Conservation (phyloP, 2,329 filamentous ascomycete species). For the Arthrobotrys conoides region DNA sequence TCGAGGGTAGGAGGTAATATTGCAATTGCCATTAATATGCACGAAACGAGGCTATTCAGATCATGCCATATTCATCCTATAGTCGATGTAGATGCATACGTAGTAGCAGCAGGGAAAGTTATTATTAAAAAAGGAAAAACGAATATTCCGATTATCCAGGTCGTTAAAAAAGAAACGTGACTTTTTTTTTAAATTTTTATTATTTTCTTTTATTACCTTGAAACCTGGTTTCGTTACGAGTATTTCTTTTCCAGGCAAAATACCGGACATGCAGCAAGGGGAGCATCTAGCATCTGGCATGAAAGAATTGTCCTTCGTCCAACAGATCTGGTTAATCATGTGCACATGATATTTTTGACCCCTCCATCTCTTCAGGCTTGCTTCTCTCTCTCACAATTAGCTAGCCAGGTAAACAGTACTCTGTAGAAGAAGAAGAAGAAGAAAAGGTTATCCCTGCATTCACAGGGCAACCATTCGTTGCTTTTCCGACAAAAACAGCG, state of each 20-base stretch:
- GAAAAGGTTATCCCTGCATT: slow-evolving; percentile 40
- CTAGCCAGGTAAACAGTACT: background rate
- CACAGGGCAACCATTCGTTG: slow-evolving; percentile 23
- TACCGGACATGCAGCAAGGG: slow-evolving; percentile 23
- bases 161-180: slow-evolving; percentile 52
- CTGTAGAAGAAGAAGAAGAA: background rate
- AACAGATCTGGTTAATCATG: slow-evolving; percentile 57
- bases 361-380: slow-evolving; percentile 25
- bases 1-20: background rate
- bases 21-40: slow-evolving; percentile 35
- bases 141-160: slow-evolving; percentile 45
- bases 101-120: slow-evolving; percentile 10
- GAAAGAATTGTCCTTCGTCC: slow-evolving; percentile 30
- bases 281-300: slow-evolving; percentile 12
- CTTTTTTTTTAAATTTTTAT: no score
- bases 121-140: slow-evolving; percentile 25
- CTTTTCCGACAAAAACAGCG: slow-evolving; percentile 39
- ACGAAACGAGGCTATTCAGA: slow-evolving; percentile 56
- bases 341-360: slow-evolving; percentile 41
- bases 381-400: slow-evolving; percentile 19
- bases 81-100: slow-evolving; percentile 22
- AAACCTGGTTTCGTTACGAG: slow-evolving; percentile 38
- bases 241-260: slow-evolving; percentile 36
- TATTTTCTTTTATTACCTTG: no score
- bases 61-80: slow-evolving; percentile 44